Conservation (phyloP, 768 basidiomycete species). For the Kwoniella dendrophila region DNA sequence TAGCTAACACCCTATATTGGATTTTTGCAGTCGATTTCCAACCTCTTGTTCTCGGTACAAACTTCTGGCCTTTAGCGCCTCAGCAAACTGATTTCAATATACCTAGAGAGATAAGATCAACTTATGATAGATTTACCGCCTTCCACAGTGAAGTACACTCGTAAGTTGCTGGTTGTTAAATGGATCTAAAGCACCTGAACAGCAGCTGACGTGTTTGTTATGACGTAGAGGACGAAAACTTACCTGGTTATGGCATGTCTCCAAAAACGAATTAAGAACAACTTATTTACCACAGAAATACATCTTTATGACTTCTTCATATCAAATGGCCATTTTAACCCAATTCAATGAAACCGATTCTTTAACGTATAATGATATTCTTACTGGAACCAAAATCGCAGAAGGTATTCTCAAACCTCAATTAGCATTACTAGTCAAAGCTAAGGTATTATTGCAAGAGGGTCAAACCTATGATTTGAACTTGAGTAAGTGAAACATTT, state of each 20-base stretch:
- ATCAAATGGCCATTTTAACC: constrained; percentile 90
- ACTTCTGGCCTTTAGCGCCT: constrained; percentile 92
- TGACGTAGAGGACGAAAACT: constrained; percentile 73
- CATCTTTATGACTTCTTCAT: constrained; percentile 91
- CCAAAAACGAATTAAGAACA: constrained; percentile 92
- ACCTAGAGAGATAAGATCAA: constrained; percentile 80
- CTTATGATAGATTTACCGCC: constrained; percentile 85
- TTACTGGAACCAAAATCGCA: constrained; percentile 71
- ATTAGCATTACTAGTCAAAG: constrained; percentile 72
- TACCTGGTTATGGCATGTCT: constrained; percentile 98
- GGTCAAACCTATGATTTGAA: constrained; percentile 90
- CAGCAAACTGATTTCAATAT: constrained; percentile 77
- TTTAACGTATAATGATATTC: constrained; percentile 76
- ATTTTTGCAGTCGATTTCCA: constrained; percentile 73
- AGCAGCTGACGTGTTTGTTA: background rate
- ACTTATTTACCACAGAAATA: constrained; percentile 93
- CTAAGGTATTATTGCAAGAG: constrained; percentile 84
- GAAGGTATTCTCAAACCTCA: constrained; percentile 63
- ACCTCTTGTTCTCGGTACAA: constrained; percentile 90
- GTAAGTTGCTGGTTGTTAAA: constrained; percentile 20
- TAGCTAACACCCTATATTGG: background rate
- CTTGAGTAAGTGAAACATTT: constrained; percentile 61
- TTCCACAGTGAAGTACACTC: constrained; percentile 73
- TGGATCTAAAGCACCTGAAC: background rate
- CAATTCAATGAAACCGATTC: constrained; percentile 93